Percentiles rank a stretch among this genome's conserved stretches.
phyloP scores from a whole-genome alignment of 164 flowering plant species.

The Tetracentron sinense region DNA sequence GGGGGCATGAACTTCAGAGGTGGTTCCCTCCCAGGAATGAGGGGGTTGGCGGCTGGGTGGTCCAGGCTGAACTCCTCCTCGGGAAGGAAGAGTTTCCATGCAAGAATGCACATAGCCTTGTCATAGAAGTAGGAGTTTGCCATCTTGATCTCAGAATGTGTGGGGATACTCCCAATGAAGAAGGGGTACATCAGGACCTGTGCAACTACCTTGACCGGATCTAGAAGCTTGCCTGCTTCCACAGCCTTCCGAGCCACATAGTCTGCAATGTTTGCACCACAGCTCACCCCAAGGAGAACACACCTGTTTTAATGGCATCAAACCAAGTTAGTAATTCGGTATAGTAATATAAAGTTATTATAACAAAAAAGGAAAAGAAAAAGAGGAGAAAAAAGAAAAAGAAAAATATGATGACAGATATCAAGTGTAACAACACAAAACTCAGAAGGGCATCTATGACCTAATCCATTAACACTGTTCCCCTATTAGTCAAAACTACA shows the following conservation, averaged over 20 bases:
- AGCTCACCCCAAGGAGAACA: slow-evolving; percentile 53
- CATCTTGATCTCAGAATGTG: slow-evolving; percentile 47
- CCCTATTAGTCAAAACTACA: too few species aligned
- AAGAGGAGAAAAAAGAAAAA: background rate
- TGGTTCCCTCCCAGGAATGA: slow-evolving; percentile 33
- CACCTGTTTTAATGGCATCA: slow-evolving; percentile 29
- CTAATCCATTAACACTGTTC: background rate
- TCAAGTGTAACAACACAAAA: background rate
- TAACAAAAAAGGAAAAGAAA: background rate
- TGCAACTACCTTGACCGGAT: slow-evolving; percentile 57
- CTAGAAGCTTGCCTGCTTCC: slow-evolving; percentile 46
- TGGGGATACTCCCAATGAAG: slow-evolving; percentile 54
- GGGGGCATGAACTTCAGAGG: slow-evolving; percentile 55
- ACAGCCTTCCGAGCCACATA: slow-evolving; percentile 46
- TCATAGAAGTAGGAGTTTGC: slow-evolving; percentile 57
- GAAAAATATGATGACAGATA: background rate
- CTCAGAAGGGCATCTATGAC: background rate
- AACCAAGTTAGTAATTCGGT: slow-evolving; percentile 4
- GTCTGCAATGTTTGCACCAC: slow-evolving; percentile 58
- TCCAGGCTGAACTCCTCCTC: slow-evolving; percentile 45
- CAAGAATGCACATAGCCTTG: slow-evolving; percentile 46
- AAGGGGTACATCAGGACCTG: slow-evolving; percentile 64
- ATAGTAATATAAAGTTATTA: background rate
- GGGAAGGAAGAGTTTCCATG: slow-evolving; percentile 58
- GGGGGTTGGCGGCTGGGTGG: slow-evolving; percentile 59